Conservation (phyloP, 1,139 yeast species). For the Blastobotrys indianensis region DNA sequence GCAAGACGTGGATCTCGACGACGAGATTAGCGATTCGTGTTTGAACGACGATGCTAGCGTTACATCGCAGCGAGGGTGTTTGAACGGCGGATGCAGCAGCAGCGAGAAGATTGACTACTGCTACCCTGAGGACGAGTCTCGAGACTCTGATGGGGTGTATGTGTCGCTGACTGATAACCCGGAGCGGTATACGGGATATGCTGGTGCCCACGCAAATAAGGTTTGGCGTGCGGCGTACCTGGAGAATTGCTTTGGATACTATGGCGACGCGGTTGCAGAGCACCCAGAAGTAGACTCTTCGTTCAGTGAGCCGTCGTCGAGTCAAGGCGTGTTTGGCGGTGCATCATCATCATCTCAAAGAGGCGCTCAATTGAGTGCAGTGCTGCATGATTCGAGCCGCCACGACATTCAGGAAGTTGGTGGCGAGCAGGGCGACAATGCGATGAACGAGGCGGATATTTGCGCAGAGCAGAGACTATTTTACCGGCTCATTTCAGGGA, state of each 20-base stretch:
- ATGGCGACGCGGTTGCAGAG: constrained; percentile 35
- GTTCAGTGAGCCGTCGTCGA: not conserved
- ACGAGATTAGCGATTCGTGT: constrained; percentile 13
- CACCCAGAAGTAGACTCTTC: not conserved
- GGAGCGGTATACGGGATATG: constrained; percentile 94
- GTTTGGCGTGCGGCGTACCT: constrained; percentile 92
- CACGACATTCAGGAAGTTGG: constrained; percentile 28
- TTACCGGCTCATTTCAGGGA: constrained; percentile 80
- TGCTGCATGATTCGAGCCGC: constrained; percentile 22
- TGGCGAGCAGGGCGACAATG: constrained; percentile 28
- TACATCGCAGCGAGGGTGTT: constrained; percentile 5
- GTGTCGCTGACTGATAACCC: constrained; percentile 86
- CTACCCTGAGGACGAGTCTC: constrained; percentile 51
- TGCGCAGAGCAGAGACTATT: constrained; percentile 85
- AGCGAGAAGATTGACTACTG: constrained; percentile 42
- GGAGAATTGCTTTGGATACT: constrained; percentile 76
- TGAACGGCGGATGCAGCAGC: constrained; percentile 10
- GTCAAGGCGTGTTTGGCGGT: not conserved
- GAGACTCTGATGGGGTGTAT: constrained; percentile 53
- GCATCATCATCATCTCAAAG: constrained; percentile 3
- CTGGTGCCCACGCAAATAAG: constrained; percentile 85
- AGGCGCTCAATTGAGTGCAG: constrained; percentile 21
- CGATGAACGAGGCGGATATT: constrained; percentile 36
- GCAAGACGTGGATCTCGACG: constrained; percentile 6
- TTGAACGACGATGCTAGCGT: constrained; percentile 13